Evolutionary conservation across 345 rosid species (phyloP), one percentile per base, ranked within the genome.

Genomic region (Linum tenue): DNA sequence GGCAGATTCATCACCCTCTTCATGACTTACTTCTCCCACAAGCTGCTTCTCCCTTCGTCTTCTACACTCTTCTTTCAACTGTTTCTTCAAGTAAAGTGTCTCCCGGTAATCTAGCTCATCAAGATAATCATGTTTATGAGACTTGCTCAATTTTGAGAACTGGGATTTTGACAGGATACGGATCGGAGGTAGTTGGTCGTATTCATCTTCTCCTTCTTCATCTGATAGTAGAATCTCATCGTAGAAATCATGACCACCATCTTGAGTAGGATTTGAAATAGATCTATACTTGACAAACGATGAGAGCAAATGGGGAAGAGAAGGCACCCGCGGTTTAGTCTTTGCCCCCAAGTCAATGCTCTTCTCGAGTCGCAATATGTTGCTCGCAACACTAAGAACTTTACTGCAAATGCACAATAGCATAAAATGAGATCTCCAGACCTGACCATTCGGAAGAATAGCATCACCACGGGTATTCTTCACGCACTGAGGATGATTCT

Each of bases 91-190:
- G 79, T 74, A 90, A 64, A 94, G 89, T 16, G 82, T 88, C 79
- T 90, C 96, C 58, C 92, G 79, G 72, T 86, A 90, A 70, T 88
- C 97, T 62, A 94, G 80, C 83, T 94, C 99, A 56, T 90, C 95
- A 58, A 94, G 86, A 74, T 90, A 94, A 35, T 78, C 89, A 50
- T 67, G 84, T 75, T 90, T 90, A 84, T 86, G 95, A 11, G 79
- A 73, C 74, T 83, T 81, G 37, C 81, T 76, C 72, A 94, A 74
- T 77, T 76, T 94, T 66, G 78, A 74, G 76, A 86, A 86, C 73
- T 90, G 92, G 16, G 92, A 67, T 78, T 82, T 94, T 59, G 88
- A 82, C 70, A 94, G 80, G 75, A 88, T 79, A 67, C 85, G 85
- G 63, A 94, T 83, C 55, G 99, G 50, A 67, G 99, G 99, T 64